Conservation (phyloP, 2,329 filamentous ascomycete species). For the Aspergillus ochraceoroseus region DNA sequence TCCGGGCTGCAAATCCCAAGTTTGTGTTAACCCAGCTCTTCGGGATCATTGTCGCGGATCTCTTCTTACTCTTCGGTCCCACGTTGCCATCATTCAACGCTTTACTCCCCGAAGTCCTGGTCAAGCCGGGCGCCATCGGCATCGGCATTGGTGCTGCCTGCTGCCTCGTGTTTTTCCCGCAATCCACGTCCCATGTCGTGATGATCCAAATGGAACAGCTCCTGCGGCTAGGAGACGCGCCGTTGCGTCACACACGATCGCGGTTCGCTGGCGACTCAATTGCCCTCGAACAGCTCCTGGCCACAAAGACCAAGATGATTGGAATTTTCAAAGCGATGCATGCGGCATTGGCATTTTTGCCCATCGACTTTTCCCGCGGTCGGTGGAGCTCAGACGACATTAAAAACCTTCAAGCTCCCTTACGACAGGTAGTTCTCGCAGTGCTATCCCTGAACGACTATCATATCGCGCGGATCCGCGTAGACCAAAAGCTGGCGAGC, state of each 20-base stretch:
- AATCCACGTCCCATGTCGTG: conserved; percentile 47
- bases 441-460: conserved; percentile 43
- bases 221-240: conserved; percentile 25
- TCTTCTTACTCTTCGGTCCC: conserved; percentile 46
- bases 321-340: conserved; percentile 37
- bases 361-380: conserved; percentile 46
- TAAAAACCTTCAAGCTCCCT: conserved; percentile 32
- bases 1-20: conserved; percentile 47
- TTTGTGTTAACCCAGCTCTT: conserved; percentile 46
- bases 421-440: conserved; percentile 37
- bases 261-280: conserved; percentile 16
- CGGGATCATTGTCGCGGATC: conserved; percentile 45
- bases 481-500: conserved; percentile 3
- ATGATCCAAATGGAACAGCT: conserved; percentile 34
- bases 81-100: conserved; percentile 41
- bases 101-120: conserved; percentile 37
- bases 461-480: conserved; percentile 34
- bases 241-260: conserved; percentile 30
- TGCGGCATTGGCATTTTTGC: conserved; percentile 43
- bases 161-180: conserved; percentile 47
- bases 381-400: conserved; percentile 47
- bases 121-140: conserved; percentile 47
- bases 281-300: too few relatives aligned
- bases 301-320: conserved; percentile 34
- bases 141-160: conserved; percentile 45